phyloP scores from a whole-genome alignment of 345 rosid species.

The Durio zibethinus region DNA sequence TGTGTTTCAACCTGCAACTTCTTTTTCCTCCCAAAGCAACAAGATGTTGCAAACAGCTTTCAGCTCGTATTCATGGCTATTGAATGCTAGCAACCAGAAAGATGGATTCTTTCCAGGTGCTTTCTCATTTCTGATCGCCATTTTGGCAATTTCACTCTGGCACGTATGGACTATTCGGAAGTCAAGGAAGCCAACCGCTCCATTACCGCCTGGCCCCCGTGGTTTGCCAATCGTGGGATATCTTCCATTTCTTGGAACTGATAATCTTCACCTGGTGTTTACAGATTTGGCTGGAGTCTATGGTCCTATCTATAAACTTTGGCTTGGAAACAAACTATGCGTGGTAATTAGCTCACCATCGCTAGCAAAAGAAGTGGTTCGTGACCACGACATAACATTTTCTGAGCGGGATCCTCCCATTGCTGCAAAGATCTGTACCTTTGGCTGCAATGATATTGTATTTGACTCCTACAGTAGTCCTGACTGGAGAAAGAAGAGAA shows the following conservation, averaged over 20 bases:
- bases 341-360: conserved; percentile 31
- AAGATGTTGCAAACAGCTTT: background rate
- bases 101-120: background rate
- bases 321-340: conserved; percentile 23
- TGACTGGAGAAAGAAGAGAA: conserved; percentile 29
- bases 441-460: conserved; percentile 34
- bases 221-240: conserved; percentile 20
- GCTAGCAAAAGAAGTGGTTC: conserved; percentile 26
- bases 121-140: background rate
- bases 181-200: background rate
- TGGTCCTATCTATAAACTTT: conserved; percentile 32
- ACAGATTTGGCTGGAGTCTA: conserved; percentile 17
- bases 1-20: background rate
- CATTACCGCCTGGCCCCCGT: conserved; percentile 22
- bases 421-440: conserved; percentile 18
- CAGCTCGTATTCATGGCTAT: background rate
- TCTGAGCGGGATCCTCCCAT: conserved; percentile 21
- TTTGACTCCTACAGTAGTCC: conserved; percentile 22
- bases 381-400: conserved; percentile 25
- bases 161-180: background rate
- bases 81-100: background rate
- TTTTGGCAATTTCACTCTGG: background rate
- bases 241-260: conserved; percentile 31
- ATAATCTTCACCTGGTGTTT: conserved; percentile 28
- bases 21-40: background rate